A percentile compares a stretch with the other conserved stretches of the same genome.
phyloP scores from a whole-genome alignment of 345 rosid genomes.

The Rhizophora mangle region DNA sequence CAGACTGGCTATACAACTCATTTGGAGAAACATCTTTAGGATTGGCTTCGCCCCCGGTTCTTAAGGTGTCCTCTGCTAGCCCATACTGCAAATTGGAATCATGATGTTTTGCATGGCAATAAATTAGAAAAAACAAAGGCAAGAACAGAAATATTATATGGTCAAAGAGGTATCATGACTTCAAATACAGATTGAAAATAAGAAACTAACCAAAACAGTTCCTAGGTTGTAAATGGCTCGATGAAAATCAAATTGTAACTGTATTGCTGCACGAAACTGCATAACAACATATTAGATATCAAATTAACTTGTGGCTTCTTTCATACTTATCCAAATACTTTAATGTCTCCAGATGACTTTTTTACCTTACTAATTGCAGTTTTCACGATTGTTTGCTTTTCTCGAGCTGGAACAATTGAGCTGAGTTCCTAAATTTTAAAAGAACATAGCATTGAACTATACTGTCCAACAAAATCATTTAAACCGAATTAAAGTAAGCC shows the following conservation, averaged over 20 bases:
- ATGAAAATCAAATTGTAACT: slow-evolving; percentile 92
- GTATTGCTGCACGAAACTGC: slow-evolving; percentile 97
- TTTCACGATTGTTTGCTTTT: slow-evolving; percentile 84
- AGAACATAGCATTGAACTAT: slow-evolving; percentile 13
- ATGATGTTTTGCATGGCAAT: neutral
- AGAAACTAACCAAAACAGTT: slow-evolving; percentile 83
- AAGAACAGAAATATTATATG: neutral
- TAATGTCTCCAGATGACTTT: slow-evolving; percentile 29
- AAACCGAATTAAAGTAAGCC: neutral
- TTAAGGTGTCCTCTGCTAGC: slow-evolving; percentile 88
- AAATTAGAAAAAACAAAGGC: neutral
- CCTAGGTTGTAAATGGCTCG: slow-evolving; percentile 98
- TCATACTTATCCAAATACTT: slow-evolving; percentile 27
- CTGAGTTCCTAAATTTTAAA: slow-evolving; percentile 73
- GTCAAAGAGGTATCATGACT: neutral
- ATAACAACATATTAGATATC: slow-evolving; percentile 25
- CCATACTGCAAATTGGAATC: slow-evolving; percentile 59
- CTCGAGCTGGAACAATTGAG: slow-evolving; percentile 92
- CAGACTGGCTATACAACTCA: slow-evolving; percentile 95
- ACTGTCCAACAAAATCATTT: neutral
- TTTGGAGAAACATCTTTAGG: slow-evolving; percentile 72
- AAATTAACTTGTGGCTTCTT: slow-evolving; percentile 27
- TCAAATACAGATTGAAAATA: slow-evolving; percentile 17
- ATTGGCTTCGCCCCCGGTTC: slow-evolving; percentile 66
- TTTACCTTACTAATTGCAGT: slow-evolving; percentile 95